Conservation (phyloP, 2,329 filamentous ascomycete genomes). For the Escovopsis sp. region DNA sequence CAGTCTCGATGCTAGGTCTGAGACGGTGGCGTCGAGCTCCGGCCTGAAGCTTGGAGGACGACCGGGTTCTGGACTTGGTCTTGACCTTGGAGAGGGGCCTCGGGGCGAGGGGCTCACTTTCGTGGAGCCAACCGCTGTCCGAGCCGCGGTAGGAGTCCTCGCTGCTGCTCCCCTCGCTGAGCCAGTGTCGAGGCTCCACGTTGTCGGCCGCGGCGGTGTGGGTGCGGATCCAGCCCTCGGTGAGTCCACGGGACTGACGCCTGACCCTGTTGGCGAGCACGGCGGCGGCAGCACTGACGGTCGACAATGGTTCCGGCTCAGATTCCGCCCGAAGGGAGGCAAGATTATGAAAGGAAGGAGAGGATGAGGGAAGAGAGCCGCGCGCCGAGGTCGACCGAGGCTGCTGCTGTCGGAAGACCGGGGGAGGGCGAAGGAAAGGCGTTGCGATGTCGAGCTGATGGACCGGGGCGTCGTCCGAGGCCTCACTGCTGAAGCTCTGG, state of each 20-base stretch:
- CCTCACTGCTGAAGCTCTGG: constrained; percentile 41
- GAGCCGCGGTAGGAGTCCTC: constrained; percentile 61
- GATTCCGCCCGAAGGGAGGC: background rate
- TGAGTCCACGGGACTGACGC: constrained; percentile 46
- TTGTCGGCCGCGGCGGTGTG: constrained; percentile 59
- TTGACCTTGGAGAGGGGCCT: constrained; percentile 19
- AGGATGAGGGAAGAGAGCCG: no score
- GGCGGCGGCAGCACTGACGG: constrained; percentile 39
- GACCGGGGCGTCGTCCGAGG: constrained; percentile 42
- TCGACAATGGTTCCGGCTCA: constrained; percentile 13
- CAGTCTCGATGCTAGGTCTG: constrained; percentile 41
- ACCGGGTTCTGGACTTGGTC: constrained; percentile 12
- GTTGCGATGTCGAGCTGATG: constrained; percentile 47
- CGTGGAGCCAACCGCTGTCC: constrained; percentile 36
- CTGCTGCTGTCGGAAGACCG: constrained; percentile 20
- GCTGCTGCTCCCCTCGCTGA: constrained; percentile 58
- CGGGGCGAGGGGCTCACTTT: constrained; percentile 32
- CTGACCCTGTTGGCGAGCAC: constrained; percentile 49
- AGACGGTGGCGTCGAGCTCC: constrained; percentile 26
- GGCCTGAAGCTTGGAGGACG: constrained; percentile 3
- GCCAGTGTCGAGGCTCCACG: constrained; percentile 63
- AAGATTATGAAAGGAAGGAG: no score
- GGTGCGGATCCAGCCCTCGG: constrained; percentile 74
- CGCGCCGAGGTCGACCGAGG: constrained; percentile 1
- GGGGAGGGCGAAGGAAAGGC: constrained; percentile 43